Evolutionary conservation across 331 rosid genomes (phyloP).

Genomic region (Dryas integrifolia): DNA sequence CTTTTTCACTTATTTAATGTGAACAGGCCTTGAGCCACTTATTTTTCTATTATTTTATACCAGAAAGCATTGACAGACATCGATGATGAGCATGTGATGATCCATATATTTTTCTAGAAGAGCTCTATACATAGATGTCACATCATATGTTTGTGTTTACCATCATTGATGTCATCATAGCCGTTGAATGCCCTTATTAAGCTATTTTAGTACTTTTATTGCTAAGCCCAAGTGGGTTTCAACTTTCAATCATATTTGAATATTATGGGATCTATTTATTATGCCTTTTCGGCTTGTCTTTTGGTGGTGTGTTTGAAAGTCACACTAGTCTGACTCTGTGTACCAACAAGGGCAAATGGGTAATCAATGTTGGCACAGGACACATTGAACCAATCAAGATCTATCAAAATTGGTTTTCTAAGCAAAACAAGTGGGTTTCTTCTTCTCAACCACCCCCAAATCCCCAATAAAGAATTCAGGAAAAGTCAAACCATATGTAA

Average conservation of each 20-base stretch:
- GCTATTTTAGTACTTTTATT: background rate
- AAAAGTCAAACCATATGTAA: constrained; percentile 36
- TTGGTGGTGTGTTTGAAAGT: background rate
- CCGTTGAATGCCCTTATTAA: background rate
- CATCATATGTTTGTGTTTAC: constrained; percentile 26
- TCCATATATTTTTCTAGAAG: background rate
- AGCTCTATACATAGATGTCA: background rate
- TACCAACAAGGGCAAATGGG: background rate
- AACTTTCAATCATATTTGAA: background rate
- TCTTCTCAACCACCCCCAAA: constrained; percentile 8
- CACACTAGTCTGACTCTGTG: background rate
- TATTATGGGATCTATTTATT: background rate
- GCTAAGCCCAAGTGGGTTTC: constrained; percentile 3
- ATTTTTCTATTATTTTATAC: constrained; percentile 6
- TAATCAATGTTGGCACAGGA: constrained; percentile 7
- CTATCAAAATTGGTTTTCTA: constrained; percentile 19
- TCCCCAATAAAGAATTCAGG: constrained; percentile 2
- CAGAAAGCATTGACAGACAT: constrained; percentile 14
- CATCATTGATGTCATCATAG: constrained; percentile 8
- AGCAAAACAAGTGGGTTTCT: constrained; percentile 18
- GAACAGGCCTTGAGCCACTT: background rate
- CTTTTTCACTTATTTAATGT: constrained; percentile 10
- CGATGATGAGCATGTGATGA: constrained; percentile 32
- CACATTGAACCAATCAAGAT: constrained; percentile 26
- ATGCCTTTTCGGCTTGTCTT: constrained; percentile 1